phyloP scores from a whole-genome alignment of 768 basidiomycete genomes.

The Russula ochroleuca region DNA sequence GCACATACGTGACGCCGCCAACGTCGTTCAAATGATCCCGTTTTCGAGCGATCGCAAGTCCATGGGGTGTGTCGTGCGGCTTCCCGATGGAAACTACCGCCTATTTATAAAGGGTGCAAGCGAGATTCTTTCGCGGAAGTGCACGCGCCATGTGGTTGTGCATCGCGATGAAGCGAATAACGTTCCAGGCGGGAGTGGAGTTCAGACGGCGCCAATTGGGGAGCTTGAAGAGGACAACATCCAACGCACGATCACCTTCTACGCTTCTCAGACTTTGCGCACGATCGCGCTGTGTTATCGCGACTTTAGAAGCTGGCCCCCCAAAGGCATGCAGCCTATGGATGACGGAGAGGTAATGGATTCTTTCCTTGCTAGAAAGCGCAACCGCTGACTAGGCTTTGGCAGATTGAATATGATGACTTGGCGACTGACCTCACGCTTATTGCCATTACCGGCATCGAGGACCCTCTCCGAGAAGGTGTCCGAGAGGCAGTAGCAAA shows the following conservation, averaged over 20 bases:
- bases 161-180: constrained; percentile 34
- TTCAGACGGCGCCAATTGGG: constrained; percentile 62
- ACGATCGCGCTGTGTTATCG: constrained; percentile 94
- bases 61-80: constrained; percentile 84
- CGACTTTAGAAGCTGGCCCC: constrained; percentile 86
- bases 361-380: background rate
- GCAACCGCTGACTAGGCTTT: background rate
- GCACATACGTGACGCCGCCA: constrained; percentile 53
- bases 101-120: constrained; percentile 90
- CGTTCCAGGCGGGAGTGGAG: constrained; percentile 29
- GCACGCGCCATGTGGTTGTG: constrained; percentile 70
- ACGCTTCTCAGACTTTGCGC: constrained; percentile 92
- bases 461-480: constrained; percentile 90
- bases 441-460: constrained; percentile 89
- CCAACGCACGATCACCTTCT: constrained; percentile 90
- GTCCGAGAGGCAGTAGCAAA: constrained; percentile 85
- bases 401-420: constrained; percentile 62
- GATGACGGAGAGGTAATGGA: constrained; percentile 53
- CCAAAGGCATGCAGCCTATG: constrained; percentile 40
- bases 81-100: constrained; percentile 52
- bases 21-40: constrained; percentile 82
- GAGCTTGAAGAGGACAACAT: constrained; percentile 75
- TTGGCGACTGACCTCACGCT: constrained; percentile 73
- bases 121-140: constrained; percentile 83
- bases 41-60: constrained; percentile 92